Base-by-base conservation (phyloP, 345 rosid genomes). In the Microcos paniculata region DNA sequence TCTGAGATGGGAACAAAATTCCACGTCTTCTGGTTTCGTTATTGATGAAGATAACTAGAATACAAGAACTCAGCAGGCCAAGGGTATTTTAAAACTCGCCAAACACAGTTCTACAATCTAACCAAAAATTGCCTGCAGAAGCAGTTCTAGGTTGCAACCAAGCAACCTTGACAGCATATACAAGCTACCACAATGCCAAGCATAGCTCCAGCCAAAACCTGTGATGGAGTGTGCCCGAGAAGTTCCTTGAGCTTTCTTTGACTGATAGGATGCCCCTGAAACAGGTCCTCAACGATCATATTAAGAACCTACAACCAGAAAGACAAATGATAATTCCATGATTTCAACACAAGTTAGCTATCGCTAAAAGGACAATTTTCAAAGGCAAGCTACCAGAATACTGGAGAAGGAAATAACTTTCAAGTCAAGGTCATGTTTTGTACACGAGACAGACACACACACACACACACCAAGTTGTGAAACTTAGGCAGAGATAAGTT, bases 211-310 rank as follows among this genome's bases (percentile, higher is more conserved):
- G 92, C 98, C 49, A 94, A 68, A 77, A 92, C 98, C 78, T 94
- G 98, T 1, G 93, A 91, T 2, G 92, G 98, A 23, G 97, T 90
- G 85, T 94, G 98, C 38, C 98, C 98, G 1, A 92, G 92, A 75
- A 94, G 87, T 80, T 94, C 98, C 85, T 92, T 91, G 62, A 94
- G 95, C 88, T 94, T 92, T 82, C 97, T 88, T 83, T 92, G 87
- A 76, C 98, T 91, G 30, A 94, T 90, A 2, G 95, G 97, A 84
- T 91, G 98, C 70, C 97, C 98, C 84, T 94, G 91, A 77, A 94
- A 94, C 79, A 94, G 79, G 76, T 92, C 97, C 83, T 85, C 95
- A 45, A 94, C 88, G 30, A 94, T 94, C 92, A 92, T 79, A 80
- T 92, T 91, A 33, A 94, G 93, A 79, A 94, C 97, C 98, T 92